A percentile compares a stretch with the other conserved stretches of the same genome.
Evolutionary conservation across 768 basidiomycete species (phyloP).

Genomic region (Pleurotus eryngii): DNA sequence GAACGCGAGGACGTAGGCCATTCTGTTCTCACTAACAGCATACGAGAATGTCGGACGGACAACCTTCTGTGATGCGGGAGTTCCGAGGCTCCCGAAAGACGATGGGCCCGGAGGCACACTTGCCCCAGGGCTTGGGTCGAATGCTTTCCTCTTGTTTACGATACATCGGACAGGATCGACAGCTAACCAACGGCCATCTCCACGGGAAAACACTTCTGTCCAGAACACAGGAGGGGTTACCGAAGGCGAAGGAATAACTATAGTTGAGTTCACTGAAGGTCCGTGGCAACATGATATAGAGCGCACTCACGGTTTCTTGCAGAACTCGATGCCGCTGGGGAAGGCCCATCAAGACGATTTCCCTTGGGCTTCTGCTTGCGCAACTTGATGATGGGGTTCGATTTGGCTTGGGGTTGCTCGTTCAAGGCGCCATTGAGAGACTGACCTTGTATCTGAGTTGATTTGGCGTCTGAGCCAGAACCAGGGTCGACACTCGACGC

Average conservation of each 20-base stretch:
- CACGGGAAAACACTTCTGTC: slow-evolving; percentile 94
- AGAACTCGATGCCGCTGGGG: slow-evolving; percentile 12
- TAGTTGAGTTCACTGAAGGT: not conserved
- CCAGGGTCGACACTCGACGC: not conserved
- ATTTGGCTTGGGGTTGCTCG: slow-evolving; percentile 31
- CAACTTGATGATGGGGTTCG: slow-evolving; percentile 52
- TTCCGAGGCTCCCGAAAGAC: slow-evolving; percentile 2
- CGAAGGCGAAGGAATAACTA: not conserved
- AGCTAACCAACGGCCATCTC: slow-evolving; percentile 88
- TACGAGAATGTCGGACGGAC: slow-evolving; percentile 15
- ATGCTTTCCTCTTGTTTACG: slow-evolving; percentile 77
- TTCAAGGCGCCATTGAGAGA: slow-evolving; percentile 51
- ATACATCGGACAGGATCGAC: slow-evolving; percentile 84
- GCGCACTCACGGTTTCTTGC: slow-evolving; percentile 18
- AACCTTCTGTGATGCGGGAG: slow-evolving; percentile 6
- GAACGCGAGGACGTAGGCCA: slow-evolving; percentile 90
- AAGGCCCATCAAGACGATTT: slow-evolving; percentile 33
- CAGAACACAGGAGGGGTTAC: slow-evolving; percentile 86
- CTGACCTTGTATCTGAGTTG: not conserved
- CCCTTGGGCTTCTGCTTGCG: slow-evolving; percentile 55
- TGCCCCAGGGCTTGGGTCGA: slow-evolving; percentile 59
- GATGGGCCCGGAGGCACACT: slow-evolving; percentile 10
- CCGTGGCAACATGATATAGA: not conserved
- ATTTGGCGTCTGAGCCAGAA: not conserved
- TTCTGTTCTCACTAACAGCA: slow-evolving; percentile 60